Percentiles rank a stretch among this genome's conserved stretches.
These are phyloP conservation scores for Penicillium aurantiogriseum DNA, from an alignment of 2,329 filamentous ascomycete genomes.

Conservation along the genomic window DNA sequence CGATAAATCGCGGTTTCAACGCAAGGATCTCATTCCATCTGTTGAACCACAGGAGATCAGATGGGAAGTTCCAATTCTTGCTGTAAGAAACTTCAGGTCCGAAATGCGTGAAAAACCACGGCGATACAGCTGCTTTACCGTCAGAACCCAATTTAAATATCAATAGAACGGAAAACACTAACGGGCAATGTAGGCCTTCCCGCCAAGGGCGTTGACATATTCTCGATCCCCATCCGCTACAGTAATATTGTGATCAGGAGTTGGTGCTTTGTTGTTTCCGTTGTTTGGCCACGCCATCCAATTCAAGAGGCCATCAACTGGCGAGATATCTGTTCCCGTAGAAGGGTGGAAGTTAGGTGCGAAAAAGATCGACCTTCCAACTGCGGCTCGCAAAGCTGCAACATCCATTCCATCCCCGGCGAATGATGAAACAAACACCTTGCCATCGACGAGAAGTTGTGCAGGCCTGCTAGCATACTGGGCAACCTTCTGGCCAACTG, in stretches of 20 bases:
- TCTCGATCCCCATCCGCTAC: conserved; percentile 43
- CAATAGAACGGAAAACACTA: conserved; percentile 13
- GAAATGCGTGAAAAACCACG: conserved; percentile 55
- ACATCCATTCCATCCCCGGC: conserved; percentile 50
- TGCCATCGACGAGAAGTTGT: conserved; percentile 51
- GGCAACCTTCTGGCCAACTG: conserved; percentile 48
- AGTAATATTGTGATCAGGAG: conserved; percentile 40
- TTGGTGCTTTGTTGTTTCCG: conserved; percentile 52
- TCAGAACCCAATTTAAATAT: neutral
- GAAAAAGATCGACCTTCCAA: conserved; percentile 48
- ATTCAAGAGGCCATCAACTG: conserved; percentile 44
- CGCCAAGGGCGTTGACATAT: conserved; percentile 35
- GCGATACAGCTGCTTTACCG: conserved; percentile 38
- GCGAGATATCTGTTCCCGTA: conserved; percentile 34
- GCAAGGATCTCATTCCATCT: conserved; percentile 45
- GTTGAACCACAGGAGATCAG: conserved; percentile 46
- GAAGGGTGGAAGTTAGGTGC: conserved; percentile 52
- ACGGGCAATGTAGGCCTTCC: conserved; percentile 52
- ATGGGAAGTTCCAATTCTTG: conserved; percentile 55
- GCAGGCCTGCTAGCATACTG: conserved; percentile 47
- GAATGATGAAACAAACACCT: conserved; percentile 56
- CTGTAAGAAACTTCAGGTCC: conserved; percentile 46
- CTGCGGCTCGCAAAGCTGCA: conserved; percentile 41
- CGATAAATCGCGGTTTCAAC: conserved; percentile 50
- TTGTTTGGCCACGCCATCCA: conserved; percentile 48